phyloP scores from a whole-genome alignment of 148 eudicot genomes.

The Pouteria glomerata region DNA sequence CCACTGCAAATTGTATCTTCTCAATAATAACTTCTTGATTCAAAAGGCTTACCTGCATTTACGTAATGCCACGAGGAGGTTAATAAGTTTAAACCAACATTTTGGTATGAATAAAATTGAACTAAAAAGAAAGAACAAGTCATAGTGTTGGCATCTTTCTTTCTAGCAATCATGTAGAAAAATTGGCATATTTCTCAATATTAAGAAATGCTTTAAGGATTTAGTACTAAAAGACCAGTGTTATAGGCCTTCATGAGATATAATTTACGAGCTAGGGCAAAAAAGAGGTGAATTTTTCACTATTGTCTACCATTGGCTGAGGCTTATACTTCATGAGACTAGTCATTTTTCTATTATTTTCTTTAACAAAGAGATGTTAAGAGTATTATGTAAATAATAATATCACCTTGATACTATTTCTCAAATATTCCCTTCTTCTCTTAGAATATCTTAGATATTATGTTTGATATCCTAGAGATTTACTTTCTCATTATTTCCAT shows the following conservation, averaged over 20 bases:
- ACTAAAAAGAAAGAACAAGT: background rate
- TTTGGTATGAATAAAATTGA: background rate
- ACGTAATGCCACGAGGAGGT: background rate
- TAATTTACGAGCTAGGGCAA: background rate
- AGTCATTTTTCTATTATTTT: background rate
- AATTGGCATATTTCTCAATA: too few relatives aligned
- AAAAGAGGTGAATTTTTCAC: too few relatives aligned
- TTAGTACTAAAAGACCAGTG: too few relatives aligned
- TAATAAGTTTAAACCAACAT: constrained; percentile 3
- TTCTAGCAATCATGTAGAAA: constrained; percentile 1
- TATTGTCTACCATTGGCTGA: background rate
- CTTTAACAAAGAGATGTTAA: too few relatives aligned
- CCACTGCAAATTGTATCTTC: constrained; percentile 82
- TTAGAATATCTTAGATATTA: background rate
- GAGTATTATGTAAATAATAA: too few relatives aligned
- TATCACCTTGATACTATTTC: too few relatives aligned
- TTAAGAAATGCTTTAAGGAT: too few relatives aligned
- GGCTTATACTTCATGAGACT: background rate
- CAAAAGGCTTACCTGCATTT: constrained; percentile 86
- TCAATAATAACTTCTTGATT: constrained; percentile 90
- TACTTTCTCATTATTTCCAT: too few relatives aligned
- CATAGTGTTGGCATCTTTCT: background rate
- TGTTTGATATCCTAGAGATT: too few relatives aligned
- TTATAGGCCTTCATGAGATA: background rate
- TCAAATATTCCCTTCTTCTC: too few relatives aligned